Evolutionary conservation across 805 yeast species (phyloP).

Genomic region (Schizosaccharomyces cryophilus): DNA sequence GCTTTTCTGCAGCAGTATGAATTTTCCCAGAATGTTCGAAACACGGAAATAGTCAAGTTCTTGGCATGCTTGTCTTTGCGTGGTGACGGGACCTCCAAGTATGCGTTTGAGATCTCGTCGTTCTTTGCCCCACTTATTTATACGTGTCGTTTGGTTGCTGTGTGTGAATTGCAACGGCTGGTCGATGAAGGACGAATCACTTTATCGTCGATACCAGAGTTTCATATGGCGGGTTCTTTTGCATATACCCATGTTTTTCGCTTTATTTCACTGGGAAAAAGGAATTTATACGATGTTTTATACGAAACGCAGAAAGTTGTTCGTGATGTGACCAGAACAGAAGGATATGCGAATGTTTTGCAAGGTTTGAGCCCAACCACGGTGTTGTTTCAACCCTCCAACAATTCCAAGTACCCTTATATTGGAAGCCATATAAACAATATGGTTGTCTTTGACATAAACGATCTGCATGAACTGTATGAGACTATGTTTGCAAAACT

Average conservation of each 20-base stretch:
- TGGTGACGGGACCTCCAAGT: background rate
- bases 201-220: background rate
- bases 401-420: background rate
- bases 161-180: background rate
- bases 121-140: background rate
- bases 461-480: background rate
- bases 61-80: background rate
- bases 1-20: background rate
- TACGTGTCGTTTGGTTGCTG: background rate
- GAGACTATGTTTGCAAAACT: background rate
- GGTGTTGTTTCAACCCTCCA: background rate
- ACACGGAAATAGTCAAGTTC: background rate
- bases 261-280: background rate
- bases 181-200: background rate
- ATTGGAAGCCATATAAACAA: background rate
- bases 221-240: background rate
- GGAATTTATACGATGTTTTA: background rate
- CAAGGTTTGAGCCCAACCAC: background rate
- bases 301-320: background rate
- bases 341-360: background rate
- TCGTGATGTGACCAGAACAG: background rate
- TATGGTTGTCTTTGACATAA: background rate
- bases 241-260: background rate
- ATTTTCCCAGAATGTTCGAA: too few species aligned
- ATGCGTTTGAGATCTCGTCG: background rate